A percentile compares a stretch with the other conserved stretches of the same genome.
These are phyloP conservation scores for Aphanomyces cochlioides DNA, from an alignment of 352 stramenopile genomes.

Conservation along the genomic window DNA sequence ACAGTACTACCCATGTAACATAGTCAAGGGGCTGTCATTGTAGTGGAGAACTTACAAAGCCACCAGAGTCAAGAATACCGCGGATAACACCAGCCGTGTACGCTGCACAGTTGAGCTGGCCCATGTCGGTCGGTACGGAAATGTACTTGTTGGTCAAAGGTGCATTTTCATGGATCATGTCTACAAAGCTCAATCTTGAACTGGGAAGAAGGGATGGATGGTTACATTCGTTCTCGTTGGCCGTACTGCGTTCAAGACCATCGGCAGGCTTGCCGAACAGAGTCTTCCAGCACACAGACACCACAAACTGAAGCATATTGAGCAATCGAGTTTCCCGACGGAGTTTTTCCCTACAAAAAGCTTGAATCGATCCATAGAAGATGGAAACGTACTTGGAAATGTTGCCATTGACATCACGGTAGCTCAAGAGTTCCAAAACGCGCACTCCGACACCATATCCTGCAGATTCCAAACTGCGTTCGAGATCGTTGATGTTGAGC, in stretches of 20 bases:
- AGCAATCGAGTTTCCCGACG: constrained; percentile 80
- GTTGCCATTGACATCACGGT: constrained; percentile 75
- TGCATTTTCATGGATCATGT: constrained; percentile 96
- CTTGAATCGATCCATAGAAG: not conserved
- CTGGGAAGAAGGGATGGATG: not conserved
- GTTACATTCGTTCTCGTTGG: constrained; percentile 94
- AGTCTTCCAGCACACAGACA: constrained; percentile 92
- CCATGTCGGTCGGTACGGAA: constrained; percentile 92
- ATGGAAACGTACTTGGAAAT: constrained; percentile 13
- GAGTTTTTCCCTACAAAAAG: constrained; percentile 21
- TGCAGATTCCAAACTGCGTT: constrained; percentile 89
- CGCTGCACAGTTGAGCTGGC: constrained; percentile 94
- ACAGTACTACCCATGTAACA: constrained; percentile 33
- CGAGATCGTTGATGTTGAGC: constrained; percentile 94
- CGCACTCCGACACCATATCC: constrained; percentile 94
- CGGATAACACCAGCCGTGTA: constrained; percentile 95
- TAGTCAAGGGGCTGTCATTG: not conserved
- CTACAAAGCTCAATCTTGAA: not conserved
- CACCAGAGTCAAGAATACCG: constrained; percentile 78
- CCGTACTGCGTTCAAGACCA: constrained; percentile 93
- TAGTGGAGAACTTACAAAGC: constrained; percentile 47
- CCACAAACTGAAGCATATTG: constrained; percentile 90
- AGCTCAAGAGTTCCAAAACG: constrained; percentile 91
- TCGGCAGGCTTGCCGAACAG: constrained; percentile 96
- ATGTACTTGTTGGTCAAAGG: constrained; percentile 96